Evolutionary conservation across 192 early-diverging fungal species (phyloP), one percentile per base, ranked within the genome.

Genomic region (Gaertneriomyces semiglobifer): DNA sequence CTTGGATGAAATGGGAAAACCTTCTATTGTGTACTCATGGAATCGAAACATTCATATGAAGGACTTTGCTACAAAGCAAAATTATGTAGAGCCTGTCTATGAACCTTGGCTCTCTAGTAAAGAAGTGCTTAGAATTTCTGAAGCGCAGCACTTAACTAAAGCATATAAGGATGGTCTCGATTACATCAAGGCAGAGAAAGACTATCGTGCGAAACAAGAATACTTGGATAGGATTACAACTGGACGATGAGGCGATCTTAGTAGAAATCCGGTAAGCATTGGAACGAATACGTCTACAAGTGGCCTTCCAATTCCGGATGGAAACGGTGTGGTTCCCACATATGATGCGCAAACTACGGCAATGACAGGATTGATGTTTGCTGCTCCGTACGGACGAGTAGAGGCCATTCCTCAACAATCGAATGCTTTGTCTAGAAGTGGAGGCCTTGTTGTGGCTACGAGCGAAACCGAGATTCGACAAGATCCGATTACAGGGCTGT

Each of bases 101-200:
- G 10, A 14, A 14, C 54, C 47, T 10, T n/a, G 47, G 9, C 47
- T 10, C 8, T n/a, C 47, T 48, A 10, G 9, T 8, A 48, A 48
- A 20, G 54, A 19, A 16, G 7, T 8, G 7, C 19, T 56, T 14
- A 19, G 20, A 8, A 10, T 56, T n/a, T 14, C 19, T 8, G 10
- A 8, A 9, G 12, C 10, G 10, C 10, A 8, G 19, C 9, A 8
- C 20, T 56, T n/a, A 8, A 16, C 10, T 19, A 10, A 56, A 19
- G 54, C 54, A 56, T 56, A 56, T 19, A 56, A 56, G 19, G 54
- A 56, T 19, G 54, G 54, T 9, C 9, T 56, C 8, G 54, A 56
- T n/a, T 56, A 56, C 20, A 10, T 56, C 54, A 56, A 56, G 20
- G 54, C 54, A 7, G 54, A 56, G 54, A 19, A 56, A 20, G 54